Evolutionary conservation across 176 grass and related monocot species (phyloP), one percentile per base, ranked within the genome.

Genomic region (Ananas comosus): DNA sequence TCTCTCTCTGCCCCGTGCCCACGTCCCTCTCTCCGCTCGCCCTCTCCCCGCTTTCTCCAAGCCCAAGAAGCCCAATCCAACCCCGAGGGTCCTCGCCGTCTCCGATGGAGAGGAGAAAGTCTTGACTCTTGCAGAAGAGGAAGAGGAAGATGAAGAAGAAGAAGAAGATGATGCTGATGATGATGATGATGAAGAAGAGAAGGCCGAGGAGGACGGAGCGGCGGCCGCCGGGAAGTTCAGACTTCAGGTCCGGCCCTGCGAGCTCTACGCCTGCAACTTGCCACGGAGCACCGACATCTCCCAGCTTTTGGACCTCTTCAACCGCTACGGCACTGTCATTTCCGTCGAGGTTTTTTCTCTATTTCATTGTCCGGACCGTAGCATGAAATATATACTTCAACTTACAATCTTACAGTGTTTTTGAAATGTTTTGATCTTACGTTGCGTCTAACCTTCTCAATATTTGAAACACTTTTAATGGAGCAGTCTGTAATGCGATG

Each of bases 201-300:
- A 53, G 5, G 25, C 11, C 0, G 50, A 51, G 4, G 68, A 13
- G n/a, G 48, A 52, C 23, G 72, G 21, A 3, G 48, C 12, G 17
- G 48, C 9, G 28, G 54, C 11, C 16, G 13, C n/a, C 13, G 71
- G 28, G 18, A 48, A 75, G 19, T 33, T 23, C 11, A 19, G 24
- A 14, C 42, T 2, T 13, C 17, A 3, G 49, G 69, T 74, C 52
- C 80, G 85, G 47, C 86, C 86, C 27, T 77, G 86, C 64, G 83
- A 93, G 23, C 69, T 89, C 25, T 93, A 83, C 74, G 86, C 83
- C 5, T 89, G 86, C 78, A 93, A 93, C 67, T 72, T 93, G 49
- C 86, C 86, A 1, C 81, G 90, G 67, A 82, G 83, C 12, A 81
- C 51, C 74, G 83, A 70, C 11, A 79, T 81, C 22, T 64, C 82